Conservation (phyloP, 2,329 filamentous ascomycete genomes). For the Cryoendolithus antarcticus region DNA sequence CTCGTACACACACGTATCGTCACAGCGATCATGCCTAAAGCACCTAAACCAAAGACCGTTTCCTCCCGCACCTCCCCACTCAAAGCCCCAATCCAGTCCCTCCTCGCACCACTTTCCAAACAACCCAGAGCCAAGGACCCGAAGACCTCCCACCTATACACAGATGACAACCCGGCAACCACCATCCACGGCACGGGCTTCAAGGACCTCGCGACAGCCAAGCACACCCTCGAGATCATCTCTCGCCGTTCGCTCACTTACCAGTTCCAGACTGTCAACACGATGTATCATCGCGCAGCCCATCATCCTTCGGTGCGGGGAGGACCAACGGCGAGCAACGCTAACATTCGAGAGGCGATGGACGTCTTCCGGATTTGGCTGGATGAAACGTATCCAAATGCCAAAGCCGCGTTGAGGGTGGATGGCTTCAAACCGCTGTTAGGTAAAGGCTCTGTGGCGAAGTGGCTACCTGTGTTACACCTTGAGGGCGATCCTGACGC, state of each 20-base stretch:
- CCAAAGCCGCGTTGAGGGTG: conserved; percentile 12
- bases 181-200: conserved; percentile 23
- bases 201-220: conserved; percentile 17
- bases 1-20: too few relatives aligned
- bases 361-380: conserved; percentile 18
- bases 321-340: conserved; percentile 2
- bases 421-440: conserved; percentile 20
- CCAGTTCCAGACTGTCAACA: conserved; percentile 23
- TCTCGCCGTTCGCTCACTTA: conserved; percentile 19
- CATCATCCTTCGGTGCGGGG: conserved; percentile 18
- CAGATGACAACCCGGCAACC: conserved; percentile 21
- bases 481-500: conserved; percentile 6
- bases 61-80: too few relatives aligned
- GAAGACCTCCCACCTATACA: conserved; percentile 22
- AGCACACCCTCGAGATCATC: conserved; percentile 18
- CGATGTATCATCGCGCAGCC: conserved; percentile 19
- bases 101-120: background rate
- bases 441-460: conserved; percentile 14
- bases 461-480: conserved; percentile 10
- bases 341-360: conserved; percentile 15
- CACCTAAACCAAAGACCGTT: background rate
- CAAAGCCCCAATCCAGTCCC: too few relatives aligned
- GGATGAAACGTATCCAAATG: conserved; percentile 17
- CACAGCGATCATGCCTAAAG: conserved; percentile 3
- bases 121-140: conserved; percentile 7